Conservation (phyloP, 1,284 basidiomycete genomes). For the Cryptococcus jaspeensis region DNA sequence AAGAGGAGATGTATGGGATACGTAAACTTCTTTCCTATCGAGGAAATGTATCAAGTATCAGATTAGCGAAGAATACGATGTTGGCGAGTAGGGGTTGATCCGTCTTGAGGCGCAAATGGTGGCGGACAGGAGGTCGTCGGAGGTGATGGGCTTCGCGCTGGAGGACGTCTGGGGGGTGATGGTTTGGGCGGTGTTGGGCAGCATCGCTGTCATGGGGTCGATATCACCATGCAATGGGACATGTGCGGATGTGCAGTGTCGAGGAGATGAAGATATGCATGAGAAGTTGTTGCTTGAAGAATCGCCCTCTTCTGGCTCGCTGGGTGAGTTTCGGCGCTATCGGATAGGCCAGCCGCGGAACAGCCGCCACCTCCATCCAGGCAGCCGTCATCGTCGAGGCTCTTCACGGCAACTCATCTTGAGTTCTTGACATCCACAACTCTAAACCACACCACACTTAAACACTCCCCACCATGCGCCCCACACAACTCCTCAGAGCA, state of each 20-base stretch:
- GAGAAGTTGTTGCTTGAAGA: not conserved
- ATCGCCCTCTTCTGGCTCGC: not conserved
- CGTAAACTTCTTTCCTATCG: not conserved
- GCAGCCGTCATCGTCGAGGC: not conserved
- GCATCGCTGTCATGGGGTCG: too few relatives aligned
- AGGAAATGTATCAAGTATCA: too few relatives aligned
- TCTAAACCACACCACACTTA: not conserved
- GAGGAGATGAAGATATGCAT: too few relatives aligned
- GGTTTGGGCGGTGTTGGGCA: too few relatives aligned
- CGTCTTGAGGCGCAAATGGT: too few relatives aligned
- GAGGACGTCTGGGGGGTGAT: too few relatives aligned
- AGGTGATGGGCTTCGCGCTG: too few relatives aligned
- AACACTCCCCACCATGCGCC: slow-evolving; percentile 26
- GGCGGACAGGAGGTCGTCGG: too few relatives aligned
- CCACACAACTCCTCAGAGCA: slow-evolving; percentile 30
- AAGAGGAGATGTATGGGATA: not conserved
- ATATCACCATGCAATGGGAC: too few relatives aligned
- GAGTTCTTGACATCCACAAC: not conserved
- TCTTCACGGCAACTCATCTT: not conserved
- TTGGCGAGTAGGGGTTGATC: not conserved
- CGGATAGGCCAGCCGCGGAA: too few relatives aligned
- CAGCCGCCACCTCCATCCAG: not conserved
- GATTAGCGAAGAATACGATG: not conserved
- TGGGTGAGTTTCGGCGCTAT: too few relatives aligned
- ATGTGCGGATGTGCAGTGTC: too few relatives aligned